phyloP scores from a whole-genome alignment of 805 yeast genomes.

The Metschnikowia colocasiae region DNA sequence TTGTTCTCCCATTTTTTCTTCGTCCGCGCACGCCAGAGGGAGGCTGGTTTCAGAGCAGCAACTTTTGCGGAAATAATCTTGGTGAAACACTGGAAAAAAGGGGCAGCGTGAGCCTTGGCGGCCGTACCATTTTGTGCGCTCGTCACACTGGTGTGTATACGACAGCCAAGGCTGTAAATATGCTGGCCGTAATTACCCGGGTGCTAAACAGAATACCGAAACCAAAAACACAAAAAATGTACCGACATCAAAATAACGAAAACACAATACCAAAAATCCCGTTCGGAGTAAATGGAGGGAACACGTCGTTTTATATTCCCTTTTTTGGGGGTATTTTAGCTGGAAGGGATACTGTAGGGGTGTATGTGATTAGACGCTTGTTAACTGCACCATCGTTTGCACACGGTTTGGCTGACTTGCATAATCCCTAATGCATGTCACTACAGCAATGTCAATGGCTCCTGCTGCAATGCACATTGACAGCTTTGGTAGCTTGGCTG shows the following conservation, averaged over 20 bases:
- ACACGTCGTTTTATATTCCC: not conserved
- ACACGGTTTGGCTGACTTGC: not conserved
- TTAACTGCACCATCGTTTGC: not conserved
- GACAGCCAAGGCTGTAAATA: not conserved
- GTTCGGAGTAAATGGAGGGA: too few species aligned
- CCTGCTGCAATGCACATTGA: not conserved
- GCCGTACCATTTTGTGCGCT: slow-evolving; percentile 1
- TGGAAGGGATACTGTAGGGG: not conserved
- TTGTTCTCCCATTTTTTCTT: slow-evolving; percentile 6
- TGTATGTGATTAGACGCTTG: not conserved
- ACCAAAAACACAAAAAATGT: too few species aligned
- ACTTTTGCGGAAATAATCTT: slow-evolving; percentile 1
- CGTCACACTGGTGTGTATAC: not conserved
- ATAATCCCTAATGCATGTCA: not conserved
- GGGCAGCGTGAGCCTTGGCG: slow-evolving; percentile 1
- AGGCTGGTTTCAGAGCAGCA: slow-evolving; percentile 6
- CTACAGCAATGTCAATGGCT: not conserved
- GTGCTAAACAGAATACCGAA: too few species aligned
- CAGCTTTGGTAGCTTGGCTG: not conserved
- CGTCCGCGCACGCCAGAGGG: slow-evolving; percentile 8
- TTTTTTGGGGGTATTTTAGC: not conserved
- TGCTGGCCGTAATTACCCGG: not conserved
- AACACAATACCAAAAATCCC: too few species aligned
- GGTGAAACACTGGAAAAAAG: not conserved
- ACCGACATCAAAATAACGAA: too few species aligned